Evolutionary conservation across 441 rosid species (phyloP).

Genomic region (Jatropha multifida): DNA sequence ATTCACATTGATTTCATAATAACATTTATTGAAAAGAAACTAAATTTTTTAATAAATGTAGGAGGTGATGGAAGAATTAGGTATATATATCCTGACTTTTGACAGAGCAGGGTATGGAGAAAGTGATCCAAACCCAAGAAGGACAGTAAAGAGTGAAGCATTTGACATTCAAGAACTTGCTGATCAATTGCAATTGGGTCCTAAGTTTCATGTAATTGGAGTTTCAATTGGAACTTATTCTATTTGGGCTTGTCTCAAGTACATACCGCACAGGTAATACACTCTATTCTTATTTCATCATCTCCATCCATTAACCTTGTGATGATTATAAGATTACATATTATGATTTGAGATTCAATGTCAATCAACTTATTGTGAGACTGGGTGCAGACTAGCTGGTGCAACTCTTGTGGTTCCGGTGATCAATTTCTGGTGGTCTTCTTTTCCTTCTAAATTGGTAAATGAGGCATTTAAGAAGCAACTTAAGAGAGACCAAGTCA

Average conservation of each 20-base stretch:
- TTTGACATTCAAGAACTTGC: slow-evolving; percentile 69
- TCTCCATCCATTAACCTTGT: not conserved
- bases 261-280: slow-evolving; percentile 61
- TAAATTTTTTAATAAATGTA: slow-evolving; percentile 16
- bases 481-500: slow-evolving; percentile 14
- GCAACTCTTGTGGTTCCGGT: slow-evolving; percentile 65
- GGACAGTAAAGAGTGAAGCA: slow-evolving; percentile 59
- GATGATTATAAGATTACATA: too few species aligned
- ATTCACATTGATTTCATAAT: too few species aligned
- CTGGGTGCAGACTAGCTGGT: slow-evolving; percentile 56
- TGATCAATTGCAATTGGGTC: slow-evolving; percentile 44
- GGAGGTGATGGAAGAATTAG: slow-evolving; percentile 57
- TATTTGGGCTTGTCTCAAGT: slow-evolving; percentile 62
- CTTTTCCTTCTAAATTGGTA: slow-evolving; percentile 46
- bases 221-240: slow-evolving; percentile 62
- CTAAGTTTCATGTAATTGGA: slow-evolving; percentile 56
- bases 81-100: slow-evolving; percentile 47
- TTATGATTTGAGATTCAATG: too few species aligned
- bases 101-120: slow-evolving; percentile 81
- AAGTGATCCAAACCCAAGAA: slow-evolving; percentile 61
- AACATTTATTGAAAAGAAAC: too few species aligned
- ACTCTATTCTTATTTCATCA: not conserved
- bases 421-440: slow-evolving; percentile 66
- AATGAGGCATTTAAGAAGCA: slow-evolving; percentile 34
- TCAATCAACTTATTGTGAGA: not conserved